Percentiles rank a stretch among this genome's conserved stretches.
phyloP scores from a whole-genome alignment of 225 moss, liverwort and hornwort genomes.

The Polytrichum commune region DNA sequence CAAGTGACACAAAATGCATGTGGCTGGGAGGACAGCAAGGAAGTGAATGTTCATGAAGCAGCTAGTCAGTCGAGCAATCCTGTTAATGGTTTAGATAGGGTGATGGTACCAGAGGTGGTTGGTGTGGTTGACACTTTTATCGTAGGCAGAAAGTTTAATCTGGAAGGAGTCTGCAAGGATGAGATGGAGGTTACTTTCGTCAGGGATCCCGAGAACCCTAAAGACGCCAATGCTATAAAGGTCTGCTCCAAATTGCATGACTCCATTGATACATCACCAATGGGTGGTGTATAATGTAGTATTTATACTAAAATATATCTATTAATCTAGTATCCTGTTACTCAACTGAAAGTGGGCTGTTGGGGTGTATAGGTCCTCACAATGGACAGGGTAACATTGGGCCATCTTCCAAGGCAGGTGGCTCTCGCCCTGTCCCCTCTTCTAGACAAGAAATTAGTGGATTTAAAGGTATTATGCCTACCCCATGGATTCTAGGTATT shows the following conservation, averaged over 20 bases:
- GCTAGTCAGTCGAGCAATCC: slow-evolving; percentile 8
- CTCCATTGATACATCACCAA: too few species aligned
- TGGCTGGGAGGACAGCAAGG: slow-evolving; percentile 15
- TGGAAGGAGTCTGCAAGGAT: slow-evolving; percentile 45
- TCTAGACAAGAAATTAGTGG: slow-evolving; percentile 60
- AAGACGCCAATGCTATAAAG: slow-evolving; percentile 90
- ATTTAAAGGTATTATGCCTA: slow-evolving; percentile 53
- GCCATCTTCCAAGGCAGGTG: slow-evolving; percentile 76
- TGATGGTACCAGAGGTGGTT: background rate
- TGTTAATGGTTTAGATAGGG: background rate
- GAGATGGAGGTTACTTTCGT: slow-evolving; percentile 64
- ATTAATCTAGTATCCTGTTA: too few species aligned
- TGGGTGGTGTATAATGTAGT: too few species aligned
- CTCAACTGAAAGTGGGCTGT: background rate
- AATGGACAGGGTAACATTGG: slow-evolving; percentile 43
- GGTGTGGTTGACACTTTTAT: slow-evolving; percentile 62
- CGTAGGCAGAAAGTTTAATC: slow-evolving; percentile 74
- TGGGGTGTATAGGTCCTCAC: slow-evolving; percentile 50
- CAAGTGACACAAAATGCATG: slow-evolving; percentile 8
- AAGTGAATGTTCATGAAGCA: slow-evolving; percentile 17
- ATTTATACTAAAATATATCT: too few species aligned
- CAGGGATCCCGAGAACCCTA: slow-evolving; percentile 73
- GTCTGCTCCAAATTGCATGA: slow-evolving; percentile 26
- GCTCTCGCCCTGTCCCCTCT: slow-evolving; percentile 62
- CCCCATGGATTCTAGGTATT: background rate